Evolutionary conservation across 495 filamentous ascomycete genomes (phyloP).

Genomic region (Penicillium egyptiacum): DNA sequence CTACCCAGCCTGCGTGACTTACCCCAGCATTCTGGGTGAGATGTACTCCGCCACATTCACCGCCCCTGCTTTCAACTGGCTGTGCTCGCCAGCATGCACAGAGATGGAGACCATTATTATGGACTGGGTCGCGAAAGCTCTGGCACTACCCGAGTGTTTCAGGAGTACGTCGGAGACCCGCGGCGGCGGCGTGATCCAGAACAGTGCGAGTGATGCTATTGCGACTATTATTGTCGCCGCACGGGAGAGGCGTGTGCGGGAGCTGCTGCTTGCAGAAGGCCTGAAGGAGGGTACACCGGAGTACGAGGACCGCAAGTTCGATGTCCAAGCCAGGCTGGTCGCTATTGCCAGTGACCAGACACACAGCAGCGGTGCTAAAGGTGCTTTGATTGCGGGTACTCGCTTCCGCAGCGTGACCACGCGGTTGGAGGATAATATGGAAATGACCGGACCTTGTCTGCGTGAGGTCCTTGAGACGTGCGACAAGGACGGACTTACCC

Average conservation of each 20-base stretch:
- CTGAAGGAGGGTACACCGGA: constrained; percentile 48
- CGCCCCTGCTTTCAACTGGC: constrained; percentile 94
- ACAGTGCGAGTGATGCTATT: constrained; percentile 86
- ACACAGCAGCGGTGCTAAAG: constrained; percentile 85
- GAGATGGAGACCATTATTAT: constrained; percentile 93
- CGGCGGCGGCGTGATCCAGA: constrained; percentile 93
- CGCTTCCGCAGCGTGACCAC: constrained; percentile 69
- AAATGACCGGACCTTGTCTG: constrained; percentile 66
- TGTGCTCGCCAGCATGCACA: constrained; percentile 92
- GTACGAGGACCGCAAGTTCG: constrained; percentile 59
- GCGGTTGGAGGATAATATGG: constrained; percentile 59
- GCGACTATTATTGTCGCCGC: constrained; percentile 88
- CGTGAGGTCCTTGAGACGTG: constrained; percentile 60
- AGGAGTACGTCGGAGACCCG: constrained; percentile 68
- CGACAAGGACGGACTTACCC: constrained; percentile 65
- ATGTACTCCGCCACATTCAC: constrained; percentile 88
- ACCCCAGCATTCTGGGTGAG: constrained; percentile 87
- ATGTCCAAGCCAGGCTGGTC: constrained; percentile 68
- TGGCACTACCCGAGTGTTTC: constrained; percentile 73
- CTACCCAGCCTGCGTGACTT: constrained; percentile 81
- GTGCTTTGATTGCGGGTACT: constrained; percentile 79
- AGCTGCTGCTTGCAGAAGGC: constrained; percentile 50
- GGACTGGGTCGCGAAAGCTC: constrained; percentile 81
- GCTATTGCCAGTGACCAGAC: constrained; percentile 77
- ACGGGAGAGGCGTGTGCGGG: constrained; percentile 68